Evolutionary conservation across 495 filamentous ascomycete genomes (phyloP), one percentile per base, ranked within the genome.

Genomic region (Haplographium delicatum): DNA sequence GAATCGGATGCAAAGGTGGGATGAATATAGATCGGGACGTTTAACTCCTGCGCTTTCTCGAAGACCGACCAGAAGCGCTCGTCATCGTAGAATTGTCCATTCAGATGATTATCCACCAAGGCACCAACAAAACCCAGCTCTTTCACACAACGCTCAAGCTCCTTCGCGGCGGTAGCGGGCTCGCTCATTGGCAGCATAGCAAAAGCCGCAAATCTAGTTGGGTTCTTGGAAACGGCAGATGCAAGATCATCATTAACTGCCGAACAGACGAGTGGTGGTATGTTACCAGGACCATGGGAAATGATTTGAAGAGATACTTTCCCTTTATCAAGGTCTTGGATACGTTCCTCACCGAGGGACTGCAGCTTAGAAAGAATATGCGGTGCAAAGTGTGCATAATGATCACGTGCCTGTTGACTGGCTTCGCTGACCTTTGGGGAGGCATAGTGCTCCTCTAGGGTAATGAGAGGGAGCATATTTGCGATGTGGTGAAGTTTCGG

Each of bases 391-490:
- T 69, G 60, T 9, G 43, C 53, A 38, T 58, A 66, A 24, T 37
- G 48, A 2, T 41, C 42, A 26, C 44, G 42, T 23, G 58, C 34
- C 41, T 51, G 25, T 19, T 27, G 4, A 30, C 48, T 40, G 22
- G 37, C 7, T 23, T 43, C 26, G 8, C 57, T 55, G 24, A 66
- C 62, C 7, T 62, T 54, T 22, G 63, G 62, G 41, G 73, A 71
- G 57, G 75, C 62, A 63, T 72, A 83, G 57, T 81, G 81, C 54
- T 84, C 80, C 62, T 84, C 81, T 42, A 82, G 75, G 9, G 80
- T 67, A 49, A 84, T 79, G 46, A 80, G 46, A n/a, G 46, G 46
- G 4, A 45, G 22, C 42, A 45, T 45, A n/a, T n/a, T n/a, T n/a
- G n/a, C n/a, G 16, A 19, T 40, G 9, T n/a, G n/a, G n/a, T n/a